Conservation (phyloP, 352 stramenopile genomes). For the Lagenidium sp. region DNA sequence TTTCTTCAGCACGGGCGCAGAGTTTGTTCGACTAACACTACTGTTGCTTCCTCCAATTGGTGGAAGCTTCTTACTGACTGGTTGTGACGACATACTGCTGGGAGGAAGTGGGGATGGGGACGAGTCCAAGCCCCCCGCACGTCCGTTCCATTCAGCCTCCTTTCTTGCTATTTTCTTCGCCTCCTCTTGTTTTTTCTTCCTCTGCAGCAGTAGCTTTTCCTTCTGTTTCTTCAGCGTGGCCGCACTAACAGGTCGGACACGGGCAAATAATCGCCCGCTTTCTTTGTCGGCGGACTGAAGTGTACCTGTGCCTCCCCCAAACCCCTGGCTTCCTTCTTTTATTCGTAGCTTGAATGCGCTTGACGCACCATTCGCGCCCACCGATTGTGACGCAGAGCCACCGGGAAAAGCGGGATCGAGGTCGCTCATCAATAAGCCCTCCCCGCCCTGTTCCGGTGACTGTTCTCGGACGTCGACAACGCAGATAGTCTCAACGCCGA, state of each 20-base stretch:
- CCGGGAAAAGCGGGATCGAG: slow-evolving; percentile 2
- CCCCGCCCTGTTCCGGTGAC: slow-evolving; percentile 1
- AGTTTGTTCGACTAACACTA: slow-evolving; percentile 31
- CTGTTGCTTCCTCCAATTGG: slow-evolving; percentile 24
- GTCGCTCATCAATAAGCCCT: slow-evolving; percentile 6
- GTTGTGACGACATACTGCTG: slow-evolving; percentile 1
- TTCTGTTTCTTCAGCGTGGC: slow-evolving; percentile 69
- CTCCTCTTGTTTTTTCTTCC: slow-evolving; percentile 61
- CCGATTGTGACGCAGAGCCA: neutral
- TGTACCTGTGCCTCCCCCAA: neutral
- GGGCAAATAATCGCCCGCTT: slow-evolving; percentile 52
- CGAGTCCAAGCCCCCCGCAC: slow-evolving; percentile 57
- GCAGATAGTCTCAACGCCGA: slow-evolving; percentile 91
- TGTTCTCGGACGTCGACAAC: slow-evolving; percentile 93
- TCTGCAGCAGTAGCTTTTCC: slow-evolving; percentile 46
- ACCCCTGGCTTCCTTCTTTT: slow-evolving; percentile 15
- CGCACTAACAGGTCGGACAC: slow-evolving; percentile 38
- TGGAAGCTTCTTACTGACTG: slow-evolving; percentile 48
- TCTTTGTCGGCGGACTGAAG: slow-evolving; percentile 29
- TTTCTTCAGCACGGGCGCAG: slow-evolving; percentile 57
- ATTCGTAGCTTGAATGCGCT: slow-evolving; percentile 62
- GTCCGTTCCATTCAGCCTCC: slow-evolving; percentile 73
- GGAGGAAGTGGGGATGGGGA: too few relatives aligned
- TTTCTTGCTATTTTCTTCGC: slow-evolving; percentile 39
- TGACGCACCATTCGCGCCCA: slow-evolving; percentile 11